phyloP scores from a whole-genome alignment of 1,284 basidiomycete species.

The Agaricales sp. region DNA sequence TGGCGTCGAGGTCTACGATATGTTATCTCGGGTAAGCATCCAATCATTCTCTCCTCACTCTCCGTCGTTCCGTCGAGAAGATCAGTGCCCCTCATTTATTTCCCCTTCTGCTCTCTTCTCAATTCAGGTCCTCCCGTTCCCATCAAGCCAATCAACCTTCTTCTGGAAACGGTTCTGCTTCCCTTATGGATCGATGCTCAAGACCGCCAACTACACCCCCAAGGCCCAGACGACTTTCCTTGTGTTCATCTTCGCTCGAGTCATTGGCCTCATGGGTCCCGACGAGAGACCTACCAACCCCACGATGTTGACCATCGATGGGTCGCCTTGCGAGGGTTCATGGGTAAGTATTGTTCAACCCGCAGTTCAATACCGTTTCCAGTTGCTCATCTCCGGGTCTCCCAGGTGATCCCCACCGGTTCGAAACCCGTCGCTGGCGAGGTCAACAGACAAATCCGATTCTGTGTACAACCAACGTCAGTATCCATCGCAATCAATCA shows the following conservation, averaged over 20 bases:
- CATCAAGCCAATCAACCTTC: not conserved
- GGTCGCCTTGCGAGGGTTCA: slow-evolving; percentile 21
- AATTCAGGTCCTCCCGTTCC: not conserved
- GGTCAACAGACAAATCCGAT: slow-evolving; percentile 17
- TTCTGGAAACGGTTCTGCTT: not conserved
- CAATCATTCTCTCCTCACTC: not conserved
- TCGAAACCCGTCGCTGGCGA: slow-evolving; percentile 9
- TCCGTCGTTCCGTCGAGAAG: too few species aligned
- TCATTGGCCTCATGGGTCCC: not conserved
- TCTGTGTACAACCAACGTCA: slow-evolving; percentile 21
- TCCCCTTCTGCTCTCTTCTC: too few species aligned
- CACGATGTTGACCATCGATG: slow-evolving; percentile 21
- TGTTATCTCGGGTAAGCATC: not conserved
- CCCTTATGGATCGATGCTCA: not conserved
- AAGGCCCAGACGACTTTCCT: not conserved
- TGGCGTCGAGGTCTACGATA: not conserved
- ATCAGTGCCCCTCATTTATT: not conserved
- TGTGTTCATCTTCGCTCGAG: not conserved
- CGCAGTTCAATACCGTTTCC: not conserved
- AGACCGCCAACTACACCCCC: not conserved
- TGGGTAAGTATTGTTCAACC: slow-evolving; percentile 14
- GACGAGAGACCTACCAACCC: slow-evolving; percentile 9
- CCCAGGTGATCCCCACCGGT: slow-evolving; percentile 20
- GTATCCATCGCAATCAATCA: not conserved
- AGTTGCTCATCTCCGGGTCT: slow-evolving; percentile 14